Conservation (phyloP, 148 eudicot species). For the Arctostaphylos glauca region DNA sequence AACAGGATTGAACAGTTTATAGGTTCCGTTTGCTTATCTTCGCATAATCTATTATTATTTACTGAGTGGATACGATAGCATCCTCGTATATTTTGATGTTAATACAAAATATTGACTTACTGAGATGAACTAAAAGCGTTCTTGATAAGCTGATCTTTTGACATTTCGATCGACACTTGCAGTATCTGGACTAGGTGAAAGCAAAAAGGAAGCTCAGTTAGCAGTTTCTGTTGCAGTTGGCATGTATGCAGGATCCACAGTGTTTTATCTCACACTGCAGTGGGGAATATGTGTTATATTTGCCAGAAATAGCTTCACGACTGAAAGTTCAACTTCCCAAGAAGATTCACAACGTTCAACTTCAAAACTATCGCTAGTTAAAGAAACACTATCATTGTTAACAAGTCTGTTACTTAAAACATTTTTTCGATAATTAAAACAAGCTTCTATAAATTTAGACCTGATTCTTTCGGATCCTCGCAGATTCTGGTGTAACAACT, state of each 20-base stretch:
- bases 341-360: constrained; percentile 2
- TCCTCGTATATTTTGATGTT: background rate
- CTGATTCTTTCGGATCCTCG: background rate
- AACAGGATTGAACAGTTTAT: too few species aligned
- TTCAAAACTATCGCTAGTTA: constrained; percentile 1
- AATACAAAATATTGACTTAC: background rate
- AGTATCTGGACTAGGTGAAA: constrained; percentile 23
- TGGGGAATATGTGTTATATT: constrained; percentile 41
- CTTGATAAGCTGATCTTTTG: too few species aligned
- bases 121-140: background rate
- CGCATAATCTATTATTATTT: too few species aligned
- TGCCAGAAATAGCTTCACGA: constrained; percentile 12
- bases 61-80: too few species aligned
- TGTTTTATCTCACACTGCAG: constrained; percentile 30
- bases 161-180: constrained; percentile 8
- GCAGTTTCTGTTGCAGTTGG: constrained; percentile 24
- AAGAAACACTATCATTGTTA: constrained; percentile 12
- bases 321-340: background rate
- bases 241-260: constrained; percentile 27
- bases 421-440: background rate
- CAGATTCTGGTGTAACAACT: constrained; percentile 29
- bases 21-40: too few species aligned
- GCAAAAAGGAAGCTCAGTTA: constrained; percentile 20
- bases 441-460: background rate
- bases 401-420: constrained; percentile 15